Conservation (phyloP, 345 rosid species). For the Populus nigra region DNA sequence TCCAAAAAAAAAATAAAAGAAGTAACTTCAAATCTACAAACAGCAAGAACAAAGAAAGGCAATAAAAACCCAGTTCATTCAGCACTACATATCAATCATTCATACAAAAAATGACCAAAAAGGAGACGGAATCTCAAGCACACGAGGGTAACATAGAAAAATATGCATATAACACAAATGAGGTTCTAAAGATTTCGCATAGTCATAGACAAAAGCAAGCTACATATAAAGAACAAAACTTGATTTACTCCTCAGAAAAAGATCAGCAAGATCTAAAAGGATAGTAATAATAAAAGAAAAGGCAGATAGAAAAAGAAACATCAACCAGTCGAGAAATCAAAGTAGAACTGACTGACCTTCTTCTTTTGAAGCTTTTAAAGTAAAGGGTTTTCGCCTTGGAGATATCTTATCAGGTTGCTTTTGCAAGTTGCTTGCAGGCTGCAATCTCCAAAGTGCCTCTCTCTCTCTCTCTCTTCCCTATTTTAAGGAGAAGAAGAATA, state of each 20-base stretch:
- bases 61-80: background rate
- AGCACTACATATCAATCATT: background rate
- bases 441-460: background rate
- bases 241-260: background rate
- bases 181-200: background rate
- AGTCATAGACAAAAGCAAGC: background rate
- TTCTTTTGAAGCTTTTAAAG: background rate
- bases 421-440: background rate
- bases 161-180: background rate
- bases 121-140: background rate
- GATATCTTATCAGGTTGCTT: background rate
- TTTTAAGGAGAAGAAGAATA: background rate
- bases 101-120: background rate
- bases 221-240: background rate
- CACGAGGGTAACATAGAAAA: background rate
- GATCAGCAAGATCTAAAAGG: slow-evolving; percentile 2
- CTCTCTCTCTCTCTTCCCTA: background rate
- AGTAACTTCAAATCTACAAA: background rate
- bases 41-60: background rate
- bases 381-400: background rate
- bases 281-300: background rate
- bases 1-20: background rate
- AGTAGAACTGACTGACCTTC: background rate
- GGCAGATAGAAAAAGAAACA: background rate
- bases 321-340: background rate